Base-by-base conservation (phyloP, 805 yeast genomes). In the Jamesozyma gamospora region DNA sequence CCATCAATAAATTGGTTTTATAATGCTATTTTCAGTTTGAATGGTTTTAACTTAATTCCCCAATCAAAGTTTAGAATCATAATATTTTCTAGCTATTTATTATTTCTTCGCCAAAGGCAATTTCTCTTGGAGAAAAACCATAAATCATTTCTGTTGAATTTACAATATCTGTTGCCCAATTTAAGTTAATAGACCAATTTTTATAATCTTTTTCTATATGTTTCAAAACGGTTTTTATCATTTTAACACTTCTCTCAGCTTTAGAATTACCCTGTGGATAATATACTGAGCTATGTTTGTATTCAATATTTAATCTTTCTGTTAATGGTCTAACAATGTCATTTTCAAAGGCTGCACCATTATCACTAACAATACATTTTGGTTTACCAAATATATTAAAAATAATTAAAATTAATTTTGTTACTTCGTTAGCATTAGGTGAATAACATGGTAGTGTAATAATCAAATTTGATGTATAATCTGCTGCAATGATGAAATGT, bases 401-500 rank as follows among this genome's bases (percentile, higher is more conserved):
- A 7, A 28, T 4, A 7, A 7, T 6, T 12, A 13, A 13, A 11
- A 28, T 28, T 4, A 11, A 6, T 11, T 28, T 12, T 4, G 6
- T 28, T 7, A 28, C 30, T 13, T 4, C 13, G 7, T 28, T 28
- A 13, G n/a, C 30, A 13, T 12, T 11, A 13, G n/a, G 30, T 12
- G n/a, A 28, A 13, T 28, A 12, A 11, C 30, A 28, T 6, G 30
- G 30, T 12, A 7, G 6, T 28, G 30, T 28, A 7, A 28, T 13
- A 6, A 28, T 28, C 11, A 37, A 17, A n/a, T 37, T 37, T 2
- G 35, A 21, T 17, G 31, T 27, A 11, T 37, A 37, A 12, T 37
- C 40, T 14, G 36, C 35, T 15, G 35, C 40, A 6, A 37, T 15
- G 4, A 37, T 4, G 17, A 37, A 37, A 28, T 37, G 25, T 12